Conservation (phyloP, 2,329 filamentous ascomycete species). For the Trichoderma citrinoviride region DNA sequence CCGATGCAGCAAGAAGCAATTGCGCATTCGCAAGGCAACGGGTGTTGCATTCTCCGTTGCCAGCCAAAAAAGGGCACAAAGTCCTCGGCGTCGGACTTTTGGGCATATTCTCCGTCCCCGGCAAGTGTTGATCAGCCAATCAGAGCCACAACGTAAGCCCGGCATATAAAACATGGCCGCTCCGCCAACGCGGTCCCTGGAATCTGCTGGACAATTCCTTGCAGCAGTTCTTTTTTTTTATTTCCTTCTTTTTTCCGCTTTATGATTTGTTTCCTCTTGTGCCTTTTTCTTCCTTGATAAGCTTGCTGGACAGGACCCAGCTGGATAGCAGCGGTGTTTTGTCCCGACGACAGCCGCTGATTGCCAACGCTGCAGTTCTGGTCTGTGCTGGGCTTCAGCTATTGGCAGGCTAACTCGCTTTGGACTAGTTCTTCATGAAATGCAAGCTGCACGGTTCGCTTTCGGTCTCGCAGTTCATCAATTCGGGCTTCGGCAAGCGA, state of each 20-base stretch:
- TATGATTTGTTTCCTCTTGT: not conserved
- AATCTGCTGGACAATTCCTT: not conserved
- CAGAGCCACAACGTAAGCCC: not conserved
- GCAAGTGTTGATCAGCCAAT: not conserved
- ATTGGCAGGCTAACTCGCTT: not conserved
- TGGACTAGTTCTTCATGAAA: not conserved
- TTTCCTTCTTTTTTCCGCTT: not conserved
- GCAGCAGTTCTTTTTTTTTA: not conserved
- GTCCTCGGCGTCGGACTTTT: slow-evolving; percentile 13
- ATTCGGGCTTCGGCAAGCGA: not conserved
- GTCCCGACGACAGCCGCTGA: not conserved
- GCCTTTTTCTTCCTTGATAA: not conserved
- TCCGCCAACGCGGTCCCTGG: slow-evolving; percentile 1
- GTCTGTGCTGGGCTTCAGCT: not conserved
- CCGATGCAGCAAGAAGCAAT: not conserved
- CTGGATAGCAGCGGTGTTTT: not conserved
- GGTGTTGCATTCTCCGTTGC: not conserved
- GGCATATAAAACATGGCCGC: slow-evolving; percentile 15
- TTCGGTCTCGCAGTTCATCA: too few species aligned
- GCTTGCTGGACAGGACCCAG: not conserved
- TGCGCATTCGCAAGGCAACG: not conserved
- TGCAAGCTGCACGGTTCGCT: not conserved
- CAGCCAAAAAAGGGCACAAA: not conserved
- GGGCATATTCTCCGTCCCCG: slow-evolving; percentile 1
- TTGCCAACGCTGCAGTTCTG: not conserved